A percentile compares a stretch with the other conserved stretches of the same genome.
Evolutionary conservation across 1,139 yeast species (phyloP).

Genomic region (Zygosaccharomyces pseudobailii): DNA sequence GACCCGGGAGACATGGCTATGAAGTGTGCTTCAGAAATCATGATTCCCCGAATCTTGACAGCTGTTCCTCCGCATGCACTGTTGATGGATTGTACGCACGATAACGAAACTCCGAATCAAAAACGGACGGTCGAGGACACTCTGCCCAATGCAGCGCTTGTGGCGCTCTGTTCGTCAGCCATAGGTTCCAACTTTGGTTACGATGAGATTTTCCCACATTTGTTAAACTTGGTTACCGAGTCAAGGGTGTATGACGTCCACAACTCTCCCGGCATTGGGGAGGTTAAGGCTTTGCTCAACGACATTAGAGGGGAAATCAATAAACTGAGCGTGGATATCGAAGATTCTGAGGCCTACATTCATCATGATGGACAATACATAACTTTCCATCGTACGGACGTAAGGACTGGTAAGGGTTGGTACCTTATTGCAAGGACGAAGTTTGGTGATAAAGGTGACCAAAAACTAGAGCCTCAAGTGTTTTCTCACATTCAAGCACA

Average conservation of each 20-base stretch:
- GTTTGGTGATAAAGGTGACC: conserved; percentile 47
- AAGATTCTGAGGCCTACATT: conserved; percentile 86
- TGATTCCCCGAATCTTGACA: conserved; percentile 59
- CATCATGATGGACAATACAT: conserved; percentile 92
- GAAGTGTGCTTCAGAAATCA: conserved; percentile 49
- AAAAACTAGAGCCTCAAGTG: conserved; percentile 53
- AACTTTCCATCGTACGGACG: conserved; percentile 82
- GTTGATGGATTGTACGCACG: conserved; percentile 97
- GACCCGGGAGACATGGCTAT: conserved; percentile 28
- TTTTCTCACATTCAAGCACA: conserved; percentile 65
- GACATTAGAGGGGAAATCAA: conserved; percentile 58
- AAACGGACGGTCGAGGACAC: conserved; percentile 93
- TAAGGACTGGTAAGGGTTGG: conserved; percentile 84
- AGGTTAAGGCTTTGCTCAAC: conserved; percentile 59
- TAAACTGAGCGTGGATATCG: conserved; percentile 57
- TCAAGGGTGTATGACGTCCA: conserved; percentile 55
- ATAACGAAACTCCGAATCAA: conserved; percentile 83
- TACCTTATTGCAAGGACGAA: conserved; percentile 84
- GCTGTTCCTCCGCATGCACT: conserved; percentile 82
- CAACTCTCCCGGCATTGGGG: conserved; percentile 62
- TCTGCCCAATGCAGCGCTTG: conserved; percentile 89
- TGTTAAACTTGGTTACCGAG: conserved; percentile 80
- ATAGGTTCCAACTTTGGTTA: conserved; percentile 93
- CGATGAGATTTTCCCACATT: conserved; percentile 83
- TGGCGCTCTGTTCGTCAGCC: conserved; percentile 88